Evolutionary conservation across 371 early-diverging fungal species (phyloP).

Genomic region (Lichtheimia ornata): DNA sequence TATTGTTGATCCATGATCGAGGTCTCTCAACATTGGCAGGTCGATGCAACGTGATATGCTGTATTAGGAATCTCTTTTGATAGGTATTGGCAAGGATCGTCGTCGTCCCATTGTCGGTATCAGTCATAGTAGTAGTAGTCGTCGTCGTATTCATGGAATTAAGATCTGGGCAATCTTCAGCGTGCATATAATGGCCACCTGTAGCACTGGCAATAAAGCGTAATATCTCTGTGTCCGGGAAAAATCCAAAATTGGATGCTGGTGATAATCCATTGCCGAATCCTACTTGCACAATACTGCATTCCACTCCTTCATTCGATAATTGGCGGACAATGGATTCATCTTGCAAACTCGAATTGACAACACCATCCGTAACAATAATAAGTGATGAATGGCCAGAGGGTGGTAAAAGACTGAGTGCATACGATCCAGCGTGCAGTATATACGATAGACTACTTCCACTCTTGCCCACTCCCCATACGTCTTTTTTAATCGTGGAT

Average conservation of each 20-base stretch:
- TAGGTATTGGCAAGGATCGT: neutral
- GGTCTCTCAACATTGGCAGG: no score
- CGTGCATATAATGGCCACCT: constrained; percentile 80
- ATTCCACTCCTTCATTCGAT: constrained; percentile 57
- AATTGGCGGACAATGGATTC: constrained; percentile 49
- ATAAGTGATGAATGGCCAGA: constrained; percentile 71
- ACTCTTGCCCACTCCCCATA: constrained; percentile 64
- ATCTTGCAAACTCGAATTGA: constrained; percentile 63
- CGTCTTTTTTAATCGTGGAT: constrained; percentile 35
- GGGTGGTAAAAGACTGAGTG: constrained; percentile 68
- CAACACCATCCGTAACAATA: constrained; percentile 86
- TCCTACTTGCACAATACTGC: constrained; percentile 86
- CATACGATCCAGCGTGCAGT: constrained; percentile 68
- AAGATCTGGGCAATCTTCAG: constrained; percentile 56
- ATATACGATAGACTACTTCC: constrained; percentile 64
- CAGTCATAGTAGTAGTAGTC: neutral
- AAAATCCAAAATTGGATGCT: constrained; percentile 79
- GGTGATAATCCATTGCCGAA: constrained; percentile 28
- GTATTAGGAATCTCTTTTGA: no score
- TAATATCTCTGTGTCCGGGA: constrained; percentile 86
- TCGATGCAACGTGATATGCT: no score
- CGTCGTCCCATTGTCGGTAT: neutral
- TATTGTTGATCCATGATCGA: no score
- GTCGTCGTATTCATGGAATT: neutral
- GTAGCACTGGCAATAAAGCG: constrained; percentile 80